Evolutionary conservation across 352 stramenopile genomes (phyloP).

Genomic region (Poterioochromonas sp.): DNA sequence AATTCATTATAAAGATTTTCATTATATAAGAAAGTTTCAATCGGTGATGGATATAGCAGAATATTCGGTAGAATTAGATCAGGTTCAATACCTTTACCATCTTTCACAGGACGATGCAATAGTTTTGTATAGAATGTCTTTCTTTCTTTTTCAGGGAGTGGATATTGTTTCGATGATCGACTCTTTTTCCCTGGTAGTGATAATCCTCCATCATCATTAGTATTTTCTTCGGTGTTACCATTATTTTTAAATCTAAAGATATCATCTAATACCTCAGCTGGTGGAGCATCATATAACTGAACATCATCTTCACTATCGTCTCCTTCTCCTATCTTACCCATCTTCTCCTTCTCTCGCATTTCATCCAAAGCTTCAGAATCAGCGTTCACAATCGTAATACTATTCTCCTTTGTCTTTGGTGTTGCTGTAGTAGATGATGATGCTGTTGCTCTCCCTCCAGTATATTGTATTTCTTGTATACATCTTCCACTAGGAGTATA

Average conservation of each 20-base stretch:
- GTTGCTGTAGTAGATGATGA: not conserved
- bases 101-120: constrained; percentile 40
- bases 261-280: not conserved
- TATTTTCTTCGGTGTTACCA: constrained; percentile 30
- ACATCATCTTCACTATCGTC: not conserved
- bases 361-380: constrained; percentile 23
- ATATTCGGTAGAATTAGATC: too few species aligned
- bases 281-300: not conserved
- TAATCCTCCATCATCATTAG: constrained; percentile 34
- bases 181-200: too few species aligned
- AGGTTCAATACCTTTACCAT: constrained; percentile 54
- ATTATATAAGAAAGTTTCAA: too few species aligned
- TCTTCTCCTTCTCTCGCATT: constrained; percentile 5
- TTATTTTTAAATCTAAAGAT: constrained; percentile 29
- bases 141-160: constrained; percentile 36
- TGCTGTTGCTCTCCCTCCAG: not conserved
- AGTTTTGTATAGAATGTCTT: constrained; percentile 36
- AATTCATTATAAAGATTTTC: too few species aligned
- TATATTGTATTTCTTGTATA: constrained; percentile 49
- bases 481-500: constrained; percentile 67
- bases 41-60: too few species aligned
- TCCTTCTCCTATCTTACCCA: constrained; percentile 12
- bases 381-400: constrained; percentile 1
- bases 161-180: too few species aligned
- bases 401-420: not conserved